Percentiles rank a stretch among this genome's conserved stretches.
Evolutionary conservation across 2,329 filamentous ascomycete genomes (phyloP).

Genomic region (Cucurbitaria berberidis): DNA sequence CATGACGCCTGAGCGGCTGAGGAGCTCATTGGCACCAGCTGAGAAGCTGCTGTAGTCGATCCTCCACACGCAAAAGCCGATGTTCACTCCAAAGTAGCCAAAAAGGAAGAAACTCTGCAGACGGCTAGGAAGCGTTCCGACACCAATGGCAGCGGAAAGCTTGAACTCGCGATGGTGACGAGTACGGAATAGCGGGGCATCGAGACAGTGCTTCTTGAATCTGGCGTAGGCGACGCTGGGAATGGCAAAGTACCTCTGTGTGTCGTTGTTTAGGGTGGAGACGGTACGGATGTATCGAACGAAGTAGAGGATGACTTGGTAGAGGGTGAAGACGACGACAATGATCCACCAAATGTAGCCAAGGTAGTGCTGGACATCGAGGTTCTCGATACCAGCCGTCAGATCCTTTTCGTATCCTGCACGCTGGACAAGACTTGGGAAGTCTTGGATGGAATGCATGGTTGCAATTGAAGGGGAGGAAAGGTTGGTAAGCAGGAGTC

Average conservation of each 20-base stretch:
- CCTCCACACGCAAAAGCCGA: conserved; percentile 54
- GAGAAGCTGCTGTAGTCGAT: conserved; percentile 72
- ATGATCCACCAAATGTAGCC: conserved; percentile 64
- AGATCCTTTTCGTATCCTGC: conserved; percentile 34
- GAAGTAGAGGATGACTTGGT: conserved; percentile 67
- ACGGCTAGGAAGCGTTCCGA: conserved; percentile 58
- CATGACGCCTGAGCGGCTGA: conserved; percentile 74
- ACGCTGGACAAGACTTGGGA: conserved; percentile 27
- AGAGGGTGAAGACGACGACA: conserved; percentile 67
- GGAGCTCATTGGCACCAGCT: conserved; percentile 69
- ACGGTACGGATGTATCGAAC: conserved; percentile 74
- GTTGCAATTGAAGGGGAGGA: conserved; percentile 14
- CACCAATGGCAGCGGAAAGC: conserved; percentile 56
- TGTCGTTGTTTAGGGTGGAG: conserved; percentile 77
- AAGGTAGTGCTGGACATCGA: conserved; percentile 46
- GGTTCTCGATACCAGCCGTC: conserved; percentile 38
- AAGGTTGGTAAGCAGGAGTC: conserved; percentile 24
- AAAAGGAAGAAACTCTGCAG: conserved; percentile 56
- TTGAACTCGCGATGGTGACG: conserved; percentile 60
- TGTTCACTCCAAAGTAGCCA: conserved; percentile 57
- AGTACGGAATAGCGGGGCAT: conserved; percentile 55
- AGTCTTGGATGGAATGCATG: conserved; percentile 33
- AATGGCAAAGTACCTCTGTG: conserved; percentile 77
- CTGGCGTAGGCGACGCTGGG: conserved; percentile 59
- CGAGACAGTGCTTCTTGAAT: conserved; percentile 55